These are phyloP conservation scores for Solidago caesia DNA, from an alignment of 129 eudicot species.

Conservation along the genomic window DNA sequence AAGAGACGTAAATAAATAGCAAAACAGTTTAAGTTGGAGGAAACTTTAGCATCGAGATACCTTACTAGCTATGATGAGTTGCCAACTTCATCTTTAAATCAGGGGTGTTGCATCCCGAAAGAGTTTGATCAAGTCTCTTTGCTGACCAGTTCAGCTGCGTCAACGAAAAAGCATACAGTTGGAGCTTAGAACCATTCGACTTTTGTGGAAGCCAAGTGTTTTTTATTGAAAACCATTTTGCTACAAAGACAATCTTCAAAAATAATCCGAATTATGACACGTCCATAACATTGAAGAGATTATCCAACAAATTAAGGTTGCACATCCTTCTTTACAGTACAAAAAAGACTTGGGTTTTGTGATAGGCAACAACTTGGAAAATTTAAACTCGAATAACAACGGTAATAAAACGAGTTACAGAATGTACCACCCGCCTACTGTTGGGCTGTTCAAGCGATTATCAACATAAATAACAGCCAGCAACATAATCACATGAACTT, in stretches of 20 bases:
- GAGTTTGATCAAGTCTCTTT: not conserved
- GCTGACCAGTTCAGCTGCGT: not conserved
- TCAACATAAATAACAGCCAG: too few species aligned
- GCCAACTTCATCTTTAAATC: not conserved
- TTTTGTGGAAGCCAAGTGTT: not conserved
- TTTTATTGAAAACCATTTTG: not conserved
- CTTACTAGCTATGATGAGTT: constrained; percentile 1
- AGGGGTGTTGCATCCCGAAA: not conserved
- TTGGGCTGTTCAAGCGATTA: too few species aligned
- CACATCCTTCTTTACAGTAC: not conserved
- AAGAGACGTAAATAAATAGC: not conserved
- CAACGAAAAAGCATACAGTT: constrained; percentile 5
- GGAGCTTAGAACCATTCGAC: constrained; percentile 13
- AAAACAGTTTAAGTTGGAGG: too few species aligned
- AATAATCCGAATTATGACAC: not conserved
- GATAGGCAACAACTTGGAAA: too few species aligned
- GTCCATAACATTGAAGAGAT: not conserved
- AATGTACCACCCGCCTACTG: too few species aligned
- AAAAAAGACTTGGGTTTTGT: too few species aligned
- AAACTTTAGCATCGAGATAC: not conserved
- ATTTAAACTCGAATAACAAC: too few species aligned
- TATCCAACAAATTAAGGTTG: not conserved
- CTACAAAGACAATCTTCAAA: not conserved
- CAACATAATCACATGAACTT: too few species aligned
- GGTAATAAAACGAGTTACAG: too few species aligned